Conservation (phyloP, 2,329 filamentous ascomycete genomes). For the Ceratocystis huliohia region DNA sequence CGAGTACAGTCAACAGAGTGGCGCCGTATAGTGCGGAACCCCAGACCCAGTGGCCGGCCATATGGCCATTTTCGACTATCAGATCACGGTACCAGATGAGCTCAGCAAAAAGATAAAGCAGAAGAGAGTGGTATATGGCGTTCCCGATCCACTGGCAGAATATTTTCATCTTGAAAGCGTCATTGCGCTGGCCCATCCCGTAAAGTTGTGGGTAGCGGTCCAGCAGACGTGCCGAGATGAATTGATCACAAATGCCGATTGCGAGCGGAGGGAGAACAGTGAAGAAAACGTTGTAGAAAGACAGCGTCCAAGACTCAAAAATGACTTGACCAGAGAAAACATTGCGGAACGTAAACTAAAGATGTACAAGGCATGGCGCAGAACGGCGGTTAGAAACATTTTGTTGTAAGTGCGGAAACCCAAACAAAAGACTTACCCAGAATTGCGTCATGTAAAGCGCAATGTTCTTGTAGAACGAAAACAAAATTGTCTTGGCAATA, state of each 20-base stretch:
- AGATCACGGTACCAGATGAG: conserved; percentile 74
- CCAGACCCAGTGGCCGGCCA: conserved; percentile 95
- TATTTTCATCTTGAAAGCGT: conserved; percentile 85
- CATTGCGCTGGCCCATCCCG: conserved; percentile 78
- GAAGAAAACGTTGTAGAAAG: conserved; percentile 98
- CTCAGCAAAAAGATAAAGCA: conserved; percentile 78
- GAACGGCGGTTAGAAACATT: neutral
- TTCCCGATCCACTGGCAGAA: conserved; percentile 90
- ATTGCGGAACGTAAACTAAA: conserved; percentile 90
- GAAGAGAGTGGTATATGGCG: conserved; percentile 86
- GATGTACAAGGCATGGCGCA: neutral
- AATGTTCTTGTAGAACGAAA: conserved; percentile 99
- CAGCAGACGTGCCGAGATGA: conserved; percentile 82
- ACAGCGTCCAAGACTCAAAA: conserved; percentile 98
- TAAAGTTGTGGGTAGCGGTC: conserved; percentile 96
- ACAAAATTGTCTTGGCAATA: conserved; percentile 91
- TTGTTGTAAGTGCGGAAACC: too few relatives aligned
- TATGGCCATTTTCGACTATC: conserved; percentile 62
- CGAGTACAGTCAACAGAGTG: conserved; percentile 82
- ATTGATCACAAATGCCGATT: conserved; percentile 94
- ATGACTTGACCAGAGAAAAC: conserved; percentile 96
- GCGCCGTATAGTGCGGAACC: conserved; percentile 89
- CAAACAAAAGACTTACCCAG: conserved; percentile 52
- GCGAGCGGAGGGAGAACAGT: conserved; percentile 87
- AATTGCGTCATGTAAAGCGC: conserved; percentile 98